phyloP scores from a whole-genome alignment of 2,329 filamentous ascomycete species.

The Beauveria bassiana region DNA sequence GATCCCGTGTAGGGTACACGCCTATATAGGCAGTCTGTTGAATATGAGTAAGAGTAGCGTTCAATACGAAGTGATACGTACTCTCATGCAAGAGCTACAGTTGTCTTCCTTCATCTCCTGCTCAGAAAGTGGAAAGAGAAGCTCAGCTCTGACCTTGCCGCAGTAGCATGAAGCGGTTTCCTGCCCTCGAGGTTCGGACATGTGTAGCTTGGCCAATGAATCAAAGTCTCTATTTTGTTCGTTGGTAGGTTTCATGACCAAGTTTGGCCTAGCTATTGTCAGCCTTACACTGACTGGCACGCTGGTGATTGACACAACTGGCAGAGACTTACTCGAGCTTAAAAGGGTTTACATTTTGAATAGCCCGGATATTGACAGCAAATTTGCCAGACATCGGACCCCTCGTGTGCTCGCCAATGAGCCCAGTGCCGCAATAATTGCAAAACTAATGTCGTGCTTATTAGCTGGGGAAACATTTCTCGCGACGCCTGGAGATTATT shows the following conservation, averaged over 20 bases:
- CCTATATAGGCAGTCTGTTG: constrained; percentile 21
- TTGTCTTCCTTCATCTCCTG: constrained; percentile 35
- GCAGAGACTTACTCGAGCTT: constrained; percentile 14
- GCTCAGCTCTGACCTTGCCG: constrained; percentile 16
- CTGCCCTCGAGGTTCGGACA: too few relatives aligned
- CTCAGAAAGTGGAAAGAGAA: constrained; percentile 24
- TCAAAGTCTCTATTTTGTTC: too few relatives aligned
- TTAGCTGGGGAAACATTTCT: too few relatives aligned
- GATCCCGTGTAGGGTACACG: constrained; percentile 20
- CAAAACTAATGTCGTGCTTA: constrained; percentile 19
- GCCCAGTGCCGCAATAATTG: constrained; percentile 19
- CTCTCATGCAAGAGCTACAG: constrained; percentile 26
- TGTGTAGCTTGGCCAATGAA: too few relatives aligned
- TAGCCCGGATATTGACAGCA: constrained; percentile 19
- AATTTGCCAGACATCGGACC: constrained; percentile 17
- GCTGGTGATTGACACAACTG: too few relatives aligned
- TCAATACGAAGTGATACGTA: constrained; percentile 3
- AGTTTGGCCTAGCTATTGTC: too few relatives aligned
- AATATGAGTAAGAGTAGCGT: too few relatives aligned
- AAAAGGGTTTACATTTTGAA: constrained; percentile 19
- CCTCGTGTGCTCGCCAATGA: constrained; percentile 18
- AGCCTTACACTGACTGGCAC: too few relatives aligned
- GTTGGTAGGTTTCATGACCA: too few relatives aligned
- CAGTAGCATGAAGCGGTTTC: constrained; percentile 19
- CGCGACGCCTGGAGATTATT: too few relatives aligned